Evolutionary conservation across 306 rosid genomes (phyloP).

Genomic region (Ormosia semicastrata): DNA sequence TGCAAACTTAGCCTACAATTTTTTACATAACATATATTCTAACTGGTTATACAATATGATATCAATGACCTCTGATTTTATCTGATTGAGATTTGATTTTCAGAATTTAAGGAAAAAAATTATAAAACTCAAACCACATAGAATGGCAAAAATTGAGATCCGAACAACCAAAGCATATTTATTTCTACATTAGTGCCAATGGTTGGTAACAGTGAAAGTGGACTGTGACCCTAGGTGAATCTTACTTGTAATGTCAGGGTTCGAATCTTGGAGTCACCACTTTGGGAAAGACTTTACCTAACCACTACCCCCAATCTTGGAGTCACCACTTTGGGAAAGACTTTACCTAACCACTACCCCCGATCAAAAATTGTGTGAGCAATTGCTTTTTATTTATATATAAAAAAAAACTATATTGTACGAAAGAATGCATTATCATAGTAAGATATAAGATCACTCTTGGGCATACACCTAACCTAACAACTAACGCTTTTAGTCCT

Average conservation of each 20-base stretch:
- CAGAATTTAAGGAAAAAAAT: neutral
- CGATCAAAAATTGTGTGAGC: no score
- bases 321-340: no score
- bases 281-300: no score
- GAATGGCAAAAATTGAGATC: neutral
- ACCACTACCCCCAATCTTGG: no score
- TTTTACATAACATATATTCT: slow-evolving; percentile 1
- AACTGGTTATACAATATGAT: neutral
- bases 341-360: no score
- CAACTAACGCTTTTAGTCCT: neutral
- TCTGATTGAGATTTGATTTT: neutral
- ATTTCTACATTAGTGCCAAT: neutral
- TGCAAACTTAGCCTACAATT: neutral
- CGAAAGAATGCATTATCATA: neutral
- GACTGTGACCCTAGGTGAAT: no score
- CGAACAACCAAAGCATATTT: neutral
- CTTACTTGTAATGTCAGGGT: no score
- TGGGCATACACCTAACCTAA: neutral
- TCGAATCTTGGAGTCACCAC: no score
- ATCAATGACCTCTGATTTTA: neutral
- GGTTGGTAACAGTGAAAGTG: no score
- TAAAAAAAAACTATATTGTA: no score
- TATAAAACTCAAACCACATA: neutral
- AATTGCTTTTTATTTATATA: no score
- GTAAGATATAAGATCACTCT: neutral